Evolutionary conservation across 768 basidiomycete species (phyloP).

Genomic region (Xerocomellus amylosporus): DNA sequence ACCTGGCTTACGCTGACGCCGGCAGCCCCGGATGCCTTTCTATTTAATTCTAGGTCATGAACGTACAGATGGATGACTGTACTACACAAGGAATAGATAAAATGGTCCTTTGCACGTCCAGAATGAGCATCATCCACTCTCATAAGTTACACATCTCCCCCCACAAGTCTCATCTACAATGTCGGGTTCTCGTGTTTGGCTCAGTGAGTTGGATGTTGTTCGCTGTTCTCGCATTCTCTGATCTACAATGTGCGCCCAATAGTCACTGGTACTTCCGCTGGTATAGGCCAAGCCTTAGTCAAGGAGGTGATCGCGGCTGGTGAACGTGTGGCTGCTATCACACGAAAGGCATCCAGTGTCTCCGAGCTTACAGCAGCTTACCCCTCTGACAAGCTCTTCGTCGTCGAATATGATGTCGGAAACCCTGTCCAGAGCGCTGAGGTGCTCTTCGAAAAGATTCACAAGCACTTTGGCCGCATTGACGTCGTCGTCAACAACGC

Average conservation of each 20-base stretch:
- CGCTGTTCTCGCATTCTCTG: neutral
- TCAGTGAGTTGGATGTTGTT: slow-evolving; percentile 9
- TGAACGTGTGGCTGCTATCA: slow-evolving; percentile 29
- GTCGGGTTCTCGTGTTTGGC: slow-evolving; percentile 24
- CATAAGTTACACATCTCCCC: neutral
- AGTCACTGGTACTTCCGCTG: slow-evolving; percentile 44
- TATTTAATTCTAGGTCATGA: neutral
- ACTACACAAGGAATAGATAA: slow-evolving; percentile 7
- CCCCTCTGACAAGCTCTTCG: slow-evolving; percentile 22
- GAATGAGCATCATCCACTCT: neutral
- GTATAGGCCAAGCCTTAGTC: slow-evolving; percentile 36
- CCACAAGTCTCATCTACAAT: slow-evolving; percentile 3
- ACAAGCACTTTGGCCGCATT: slow-evolving; percentile 28
- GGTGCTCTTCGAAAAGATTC: slow-evolving; percentile 22
- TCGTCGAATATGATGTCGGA: slow-evolving; percentile 32
- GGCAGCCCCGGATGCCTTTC: neutral
- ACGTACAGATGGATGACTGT: neutral
- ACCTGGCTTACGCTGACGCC: neutral
- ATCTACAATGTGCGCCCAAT: neutral
- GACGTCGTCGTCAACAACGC: slow-evolving; percentile 38
- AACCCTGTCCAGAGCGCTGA: slow-evolving; percentile 14
- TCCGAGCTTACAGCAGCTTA: slow-evolving; percentile 14
- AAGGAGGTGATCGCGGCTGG: slow-evolving; percentile 26
- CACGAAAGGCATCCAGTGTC: slow-evolving; percentile 25
- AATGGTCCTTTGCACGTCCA: neutral